Base-by-base conservation (phyloP, 2,329 filamentous ascomycete genomes). In the Botryotinia calthae region DNA sequence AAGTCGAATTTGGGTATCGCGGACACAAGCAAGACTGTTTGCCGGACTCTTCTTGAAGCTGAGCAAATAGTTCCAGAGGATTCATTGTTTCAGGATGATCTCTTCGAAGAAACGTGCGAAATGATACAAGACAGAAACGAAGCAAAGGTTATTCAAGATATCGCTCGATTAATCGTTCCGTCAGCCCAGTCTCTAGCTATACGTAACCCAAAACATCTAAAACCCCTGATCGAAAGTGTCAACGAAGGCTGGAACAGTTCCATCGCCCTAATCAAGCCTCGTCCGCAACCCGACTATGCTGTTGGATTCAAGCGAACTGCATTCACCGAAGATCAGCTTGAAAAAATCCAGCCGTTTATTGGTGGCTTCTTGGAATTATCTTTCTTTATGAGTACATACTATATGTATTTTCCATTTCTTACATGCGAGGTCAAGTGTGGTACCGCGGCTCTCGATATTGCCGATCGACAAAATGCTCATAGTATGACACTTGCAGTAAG, bases 371-470 rank as follows among this genome's bases (percentile, higher is more conserved):
- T 83, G 81, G 70, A 46, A 10, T 20, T 22, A 8, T 46, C 44
- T 9, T 9, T 22, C 20, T 48, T 48, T 2, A 25, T 48, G 9
- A 9, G 8, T 48, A 48, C 46, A 4, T 48, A 10, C 8, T 78
- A 82, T 8, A 85, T 86, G 80, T 84, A 83, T 79, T 86, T 87
- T 74, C 84, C 84, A 4, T 87, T 86, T 74, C 79, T 87, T 0
- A 82, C 83, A 0, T 85, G 82, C 76, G 83, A 87, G 76, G 84
- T 86, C 1, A 86, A 86, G 77, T 85, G 82, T 73, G 81, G 83
- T 61, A 77, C 78, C 42, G 79, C 75, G 40, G 79, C 76, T 1
- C 82, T 84, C 9, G 78, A 83, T 67, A 71, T 82, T 20, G 82
- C 82, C 3, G 82, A 84, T 73, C 79, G 74, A 71, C 70, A 77